A percentile compares a stretch with the other conserved stretches of the same genome.
Evolutionary conservation across 164 flowering plant genomes (phyloP).

Genomic region (Tinospora cordifolia): DNA sequence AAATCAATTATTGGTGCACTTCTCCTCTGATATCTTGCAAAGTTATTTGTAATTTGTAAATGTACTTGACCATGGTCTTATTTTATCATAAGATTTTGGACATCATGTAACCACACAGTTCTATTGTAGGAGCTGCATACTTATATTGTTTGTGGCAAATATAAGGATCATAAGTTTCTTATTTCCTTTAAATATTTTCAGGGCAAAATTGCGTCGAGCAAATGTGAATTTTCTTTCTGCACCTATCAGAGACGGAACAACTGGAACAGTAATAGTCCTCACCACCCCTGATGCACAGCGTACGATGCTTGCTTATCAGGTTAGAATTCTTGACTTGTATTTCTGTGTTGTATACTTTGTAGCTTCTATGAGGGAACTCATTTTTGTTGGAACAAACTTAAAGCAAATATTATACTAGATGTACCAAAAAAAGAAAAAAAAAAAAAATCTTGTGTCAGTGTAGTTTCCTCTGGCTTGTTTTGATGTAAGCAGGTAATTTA

Average conservation of each 20-base stretch:
- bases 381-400: not conserved
- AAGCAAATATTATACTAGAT: too few relatives aligned
- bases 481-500: not conserved
- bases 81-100: too few relatives aligned
- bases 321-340: constrained; percentile 13
- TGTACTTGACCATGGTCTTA: too few relatives aligned
- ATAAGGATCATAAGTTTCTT: not conserved
- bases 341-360: too few relatives aligned
- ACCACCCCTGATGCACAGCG: constrained; percentile 99
- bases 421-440: too few relatives aligned
- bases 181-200: constrained; percentile 15
- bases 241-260: constrained; percentile 86
- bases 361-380: not conserved
- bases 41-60: too few relatives aligned
- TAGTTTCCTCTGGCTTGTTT: too few relatives aligned
- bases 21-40: not conserved
- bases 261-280: constrained; percentile 95
- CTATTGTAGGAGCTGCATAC: too few relatives aligned
- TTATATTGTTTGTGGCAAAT: not conserved
- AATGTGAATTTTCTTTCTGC: constrained; percentile 79
- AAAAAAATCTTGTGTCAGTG: too few relatives aligned
- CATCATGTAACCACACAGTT: too few relatives aligned
- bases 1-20: not conserved
- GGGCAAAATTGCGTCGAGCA: constrained; percentile 76
- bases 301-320: constrained; percentile 97